Conservation (phyloP, 352 stramenopile genomes). For the Phytopythium sindhum region DNA sequence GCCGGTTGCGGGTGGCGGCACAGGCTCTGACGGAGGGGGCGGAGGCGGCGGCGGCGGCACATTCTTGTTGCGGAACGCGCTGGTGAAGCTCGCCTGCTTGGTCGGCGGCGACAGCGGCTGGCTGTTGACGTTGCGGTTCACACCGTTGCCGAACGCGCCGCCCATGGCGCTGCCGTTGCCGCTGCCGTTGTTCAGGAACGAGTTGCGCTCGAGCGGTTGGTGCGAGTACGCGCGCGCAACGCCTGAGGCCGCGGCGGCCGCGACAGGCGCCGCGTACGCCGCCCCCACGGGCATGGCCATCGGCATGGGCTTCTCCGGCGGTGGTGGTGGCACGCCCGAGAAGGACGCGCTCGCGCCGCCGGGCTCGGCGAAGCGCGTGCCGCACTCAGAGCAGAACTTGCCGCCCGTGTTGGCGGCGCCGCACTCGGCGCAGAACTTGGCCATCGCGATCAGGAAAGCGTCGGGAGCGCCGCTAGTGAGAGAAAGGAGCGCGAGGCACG, state of each 20-base stretch:
- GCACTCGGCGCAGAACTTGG: conserved; percentile 19
- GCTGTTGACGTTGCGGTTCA: neutral
- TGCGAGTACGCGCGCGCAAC: conserved; percentile 2
- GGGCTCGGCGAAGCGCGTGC: conserved; percentile 30
- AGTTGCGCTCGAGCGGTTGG: conserved; percentile 11
- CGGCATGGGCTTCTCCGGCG: conserved; percentile 5
- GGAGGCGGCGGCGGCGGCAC: conserved; percentile 12
- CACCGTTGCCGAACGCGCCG: neutral
- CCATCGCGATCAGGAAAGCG: neutral
- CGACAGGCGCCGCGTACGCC: conserved; percentile 4
- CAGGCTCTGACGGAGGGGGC: conserved; percentile 20
- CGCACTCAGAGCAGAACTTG: conserved; percentile 70
- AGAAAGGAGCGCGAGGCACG: neutral
- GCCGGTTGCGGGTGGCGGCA: conserved; percentile 47
- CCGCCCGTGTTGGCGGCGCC: conserved; percentile 36
- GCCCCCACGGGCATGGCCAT: conserved; percentile 14
- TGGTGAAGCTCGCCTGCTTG: conserved; percentile 15
- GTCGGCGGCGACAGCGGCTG: conserved; percentile 14
- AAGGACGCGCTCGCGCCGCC: neutral
- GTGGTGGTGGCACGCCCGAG: neutral
- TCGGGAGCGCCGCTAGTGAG: neutral
- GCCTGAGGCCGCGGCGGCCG: neutral
- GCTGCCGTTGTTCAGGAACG: conserved; percentile 5
- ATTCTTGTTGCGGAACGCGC: conserved; percentile 20
- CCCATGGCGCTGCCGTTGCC: conserved; percentile 9